These are phyloP conservation scores for Tulasnella sp. DNA, from an alignment of 768 basidiomycete species.

Conservation along the genomic window DNA sequence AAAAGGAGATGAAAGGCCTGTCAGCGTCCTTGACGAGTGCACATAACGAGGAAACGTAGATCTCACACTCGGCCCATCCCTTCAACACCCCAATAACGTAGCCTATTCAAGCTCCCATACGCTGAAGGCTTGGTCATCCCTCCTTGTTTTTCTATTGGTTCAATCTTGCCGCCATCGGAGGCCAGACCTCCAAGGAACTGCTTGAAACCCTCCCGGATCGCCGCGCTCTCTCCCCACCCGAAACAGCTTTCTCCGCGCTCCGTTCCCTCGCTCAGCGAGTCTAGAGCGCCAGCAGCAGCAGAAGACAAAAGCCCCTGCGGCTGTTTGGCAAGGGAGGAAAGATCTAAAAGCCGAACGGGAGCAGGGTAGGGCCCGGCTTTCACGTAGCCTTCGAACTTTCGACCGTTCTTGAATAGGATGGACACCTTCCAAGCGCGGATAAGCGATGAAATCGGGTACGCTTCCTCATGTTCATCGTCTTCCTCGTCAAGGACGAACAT, in stretches of 20 bases:
- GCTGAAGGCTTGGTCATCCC: not conserved
- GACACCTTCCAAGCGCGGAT: constrained; percentile 88
- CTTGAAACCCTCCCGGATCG: constrained; percentile 62
- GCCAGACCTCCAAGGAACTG: not conserved
- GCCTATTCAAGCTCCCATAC: not conserved
- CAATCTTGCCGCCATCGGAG: no score
- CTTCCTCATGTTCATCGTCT: not conserved
- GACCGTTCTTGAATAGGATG: constrained; percentile 89
- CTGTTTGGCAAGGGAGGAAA: not conserved
- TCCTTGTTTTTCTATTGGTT: not conserved
- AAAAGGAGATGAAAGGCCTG: constrained; percentile 37
- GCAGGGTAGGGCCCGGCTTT: constrained; percentile 42
- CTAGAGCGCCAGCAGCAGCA: no score
- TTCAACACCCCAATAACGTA: constrained; percentile 40
- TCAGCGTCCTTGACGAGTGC: constrained; percentile 33
- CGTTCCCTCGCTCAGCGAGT: no score
- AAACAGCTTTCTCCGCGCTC: not conserved
- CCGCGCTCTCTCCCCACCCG: constrained; percentile 52
- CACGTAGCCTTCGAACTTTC: constrained; percentile 81
- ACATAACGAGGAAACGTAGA: not conserved
- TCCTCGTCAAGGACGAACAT: not conserved
- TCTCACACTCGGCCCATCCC: constrained; percentile 29
- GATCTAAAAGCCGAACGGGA: not conserved
- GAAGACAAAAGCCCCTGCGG: no score
- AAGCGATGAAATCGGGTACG: constrained; percentile 38